phyloP scores from a whole-genome alignment of 805 yeast genomes.

The Metschnikowia cubensis region DNA sequence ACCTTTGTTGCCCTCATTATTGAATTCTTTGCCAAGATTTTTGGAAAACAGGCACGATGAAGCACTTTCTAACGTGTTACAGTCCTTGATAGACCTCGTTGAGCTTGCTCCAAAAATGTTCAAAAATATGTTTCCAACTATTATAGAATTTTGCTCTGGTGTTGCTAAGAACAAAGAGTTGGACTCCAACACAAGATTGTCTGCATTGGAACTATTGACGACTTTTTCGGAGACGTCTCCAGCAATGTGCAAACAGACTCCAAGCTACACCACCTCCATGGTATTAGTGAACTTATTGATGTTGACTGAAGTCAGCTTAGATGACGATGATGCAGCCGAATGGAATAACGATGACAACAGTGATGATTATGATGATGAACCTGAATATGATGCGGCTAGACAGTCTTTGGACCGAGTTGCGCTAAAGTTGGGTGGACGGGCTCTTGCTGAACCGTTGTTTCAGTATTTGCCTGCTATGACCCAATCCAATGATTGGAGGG shows the following conservation, averaged over 20 bases:
- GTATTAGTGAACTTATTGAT: slow-evolving; percentile 71
- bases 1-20: slow-evolving; percentile 74
- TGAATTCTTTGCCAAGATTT: slow-evolving; percentile 84
- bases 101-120: slow-evolving; percentile 94
- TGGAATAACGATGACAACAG: slow-evolving; percentile 86
- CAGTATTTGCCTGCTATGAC: slow-evolving; percentile 83
- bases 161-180: slow-evolving; percentile 78
- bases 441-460: slow-evolving; percentile 81
- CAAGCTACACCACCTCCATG: slow-evolving; percentile 65
- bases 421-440: slow-evolving; percentile 75
- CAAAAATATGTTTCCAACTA: slow-evolving; percentile 83
- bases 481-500: slow-evolving; percentile 77
- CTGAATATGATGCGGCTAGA: slow-evolving; percentile 86
- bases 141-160: slow-evolving; percentile 78
- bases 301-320: slow-evolving; percentile 90
- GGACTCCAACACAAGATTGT: slow-evolving; percentile 74
- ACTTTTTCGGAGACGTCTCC: slow-evolving; percentile 93
- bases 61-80: slow-evolving; percentile 84
- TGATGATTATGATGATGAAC: slow-evolving; percentile 72
- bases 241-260: slow-evolving; percentile 83
- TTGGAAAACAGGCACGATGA: slow-evolving; percentile 73
- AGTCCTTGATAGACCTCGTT: slow-evolving; percentile 83
- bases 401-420: slow-evolving; percentile 92
- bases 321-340: slow-evolving; percentile 79
- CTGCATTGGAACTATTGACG: slow-evolving; percentile 84